phyloP scores from a whole-genome alignment of 148 eudicot species.

The Rhododendron simsii region DNA sequence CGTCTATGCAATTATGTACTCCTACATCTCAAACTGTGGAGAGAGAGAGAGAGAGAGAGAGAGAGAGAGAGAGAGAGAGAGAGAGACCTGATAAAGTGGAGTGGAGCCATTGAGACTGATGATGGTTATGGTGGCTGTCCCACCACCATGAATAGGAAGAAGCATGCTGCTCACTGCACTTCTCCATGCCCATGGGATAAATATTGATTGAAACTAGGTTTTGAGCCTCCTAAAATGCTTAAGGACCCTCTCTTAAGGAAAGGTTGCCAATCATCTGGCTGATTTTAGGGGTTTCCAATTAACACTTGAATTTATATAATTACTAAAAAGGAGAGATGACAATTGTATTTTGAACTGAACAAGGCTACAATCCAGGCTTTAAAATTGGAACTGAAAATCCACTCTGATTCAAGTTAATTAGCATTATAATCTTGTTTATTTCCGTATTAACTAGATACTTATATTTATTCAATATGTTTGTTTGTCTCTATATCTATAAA shows the following conservation, averaged over 20 bases:
- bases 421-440: too few relatives aligned
- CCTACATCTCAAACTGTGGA: too few relatives aligned
- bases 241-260: neutral
- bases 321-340: neutral
- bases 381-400: neutral
- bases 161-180: constrained; percentile 3
- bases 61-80: neutral
- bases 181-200: neutral
- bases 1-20: too few relatives aligned
- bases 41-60: neutral
- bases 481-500: too few relatives aligned
- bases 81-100: constrained; percentile 14
- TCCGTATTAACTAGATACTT: too few relatives aligned
- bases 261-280: neutral
- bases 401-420: neutral
- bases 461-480: too few relatives aligned
- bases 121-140: constrained; percentile 10
- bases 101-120: constrained; percentile 21
- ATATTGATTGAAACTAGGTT: neutral
- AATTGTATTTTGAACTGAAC: neutral
- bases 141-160: constrained; percentile 20
- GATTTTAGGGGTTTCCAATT: neutral
- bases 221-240: neutral
- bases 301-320: neutral
- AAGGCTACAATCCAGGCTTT: neutral